phyloP scores from a whole-genome alignment of 108 stramenopile species.

The Skeletonema costatum region DNA sequence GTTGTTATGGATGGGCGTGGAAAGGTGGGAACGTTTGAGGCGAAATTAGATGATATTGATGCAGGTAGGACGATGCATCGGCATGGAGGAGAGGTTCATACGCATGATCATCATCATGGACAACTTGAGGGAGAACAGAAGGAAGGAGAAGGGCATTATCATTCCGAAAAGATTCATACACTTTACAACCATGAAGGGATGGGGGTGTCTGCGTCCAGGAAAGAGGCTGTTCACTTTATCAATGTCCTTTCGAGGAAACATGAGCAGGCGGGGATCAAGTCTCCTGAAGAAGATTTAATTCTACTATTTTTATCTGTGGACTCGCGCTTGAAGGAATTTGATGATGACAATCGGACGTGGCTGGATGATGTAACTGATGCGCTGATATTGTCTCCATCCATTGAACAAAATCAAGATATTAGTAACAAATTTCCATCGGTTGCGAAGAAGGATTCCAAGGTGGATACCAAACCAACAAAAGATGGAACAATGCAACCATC shows the following conservation, averaged over 20 bases:
- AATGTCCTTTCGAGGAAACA: slow-evolving; percentile 58
- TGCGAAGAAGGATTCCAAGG: neutral
- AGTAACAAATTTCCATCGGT: neutral
- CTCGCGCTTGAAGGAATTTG: slow-evolving; percentile 28
- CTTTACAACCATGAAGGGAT: slow-evolving; percentile 45
- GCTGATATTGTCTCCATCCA: slow-evolving; percentile 60
- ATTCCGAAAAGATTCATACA: slow-evolving; percentile 67
- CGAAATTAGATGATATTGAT: slow-evolving; percentile 29
- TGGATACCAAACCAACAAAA: neutral
- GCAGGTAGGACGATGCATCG: slow-evolving; percentile 24
- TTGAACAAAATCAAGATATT: slow-evolving; percentile 13
- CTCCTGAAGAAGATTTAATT: slow-evolving; percentile 68
- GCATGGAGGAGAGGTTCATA: slow-evolving; percentile 24
- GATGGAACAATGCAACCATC: slow-evolving; percentile 57
- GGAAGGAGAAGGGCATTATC: slow-evolving; percentile 26
- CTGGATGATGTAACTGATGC: slow-evolving; percentile 66
- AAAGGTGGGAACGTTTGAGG: slow-evolving; percentile 3
- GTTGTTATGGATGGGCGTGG: slow-evolving; percentile 60
- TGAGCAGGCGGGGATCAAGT: slow-evolving; percentile 69
- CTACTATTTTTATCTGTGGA: slow-evolving; percentile 67
- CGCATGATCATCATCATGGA: slow-evolving; percentile 14
- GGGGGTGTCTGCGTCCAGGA: slow-evolving; percentile 57
- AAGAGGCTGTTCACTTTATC: slow-evolving; percentile 66
- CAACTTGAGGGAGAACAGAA: neutral
- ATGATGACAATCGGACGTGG: slow-evolving; percentile 32